Percentiles rank a stretch among this genome's conserved stretches.
Conservation (phyloP, 768 basidiomycete species). For the Pisolithus marmoratus region DNA sequence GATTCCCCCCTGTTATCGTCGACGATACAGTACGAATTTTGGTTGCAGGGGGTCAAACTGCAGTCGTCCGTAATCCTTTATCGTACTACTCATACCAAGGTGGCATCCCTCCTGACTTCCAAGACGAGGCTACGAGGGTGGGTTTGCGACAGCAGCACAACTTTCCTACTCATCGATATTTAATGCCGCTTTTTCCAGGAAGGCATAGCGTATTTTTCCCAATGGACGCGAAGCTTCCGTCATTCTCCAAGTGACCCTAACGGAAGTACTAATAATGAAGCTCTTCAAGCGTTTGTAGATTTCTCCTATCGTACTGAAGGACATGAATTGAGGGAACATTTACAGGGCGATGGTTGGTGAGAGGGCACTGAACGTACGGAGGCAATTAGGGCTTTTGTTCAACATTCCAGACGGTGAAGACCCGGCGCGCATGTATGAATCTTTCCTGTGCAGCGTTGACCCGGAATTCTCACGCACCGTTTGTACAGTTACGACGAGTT, state of each 20-base stretch:
- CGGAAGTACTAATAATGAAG: constrained; percentile 9
- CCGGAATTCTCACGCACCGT: too few species aligned
- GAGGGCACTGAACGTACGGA: constrained; percentile 8
- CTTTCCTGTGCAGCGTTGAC: not conserved
- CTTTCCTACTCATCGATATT: not conserved
- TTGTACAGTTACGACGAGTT: constrained; percentile 21
- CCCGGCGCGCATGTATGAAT: constrained; percentile 6
- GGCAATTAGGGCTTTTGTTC: constrained; percentile 15
- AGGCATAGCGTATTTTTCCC: constrained; percentile 13
- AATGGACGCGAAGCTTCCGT: constrained; percentile 16
- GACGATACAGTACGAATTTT: constrained; percentile 8
- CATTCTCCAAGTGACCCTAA: constrained; percentile 8
- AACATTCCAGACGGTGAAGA: constrained; percentile 10
- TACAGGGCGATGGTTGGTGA: constrained; percentile 11
- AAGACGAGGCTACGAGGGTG: constrained; percentile 4
- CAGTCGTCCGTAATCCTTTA: constrained; percentile 17
- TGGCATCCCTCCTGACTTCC: constrained; percentile 16
- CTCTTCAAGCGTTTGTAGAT: constrained; percentile 13
- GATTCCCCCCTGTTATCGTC: constrained; percentile 18
- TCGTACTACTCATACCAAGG: constrained; percentile 9
- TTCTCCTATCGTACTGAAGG: not conserved
- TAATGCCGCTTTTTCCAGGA: constrained; percentile 2
- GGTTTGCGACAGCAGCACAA: not conserved
- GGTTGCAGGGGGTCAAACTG: not conserved
- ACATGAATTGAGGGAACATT: not conserved